These are phyloP conservation scores for Colletotrichum limetticola DNA, from an alignment of 2,329 filamentous ascomycete species.

Conservation along the genomic window DNA sequence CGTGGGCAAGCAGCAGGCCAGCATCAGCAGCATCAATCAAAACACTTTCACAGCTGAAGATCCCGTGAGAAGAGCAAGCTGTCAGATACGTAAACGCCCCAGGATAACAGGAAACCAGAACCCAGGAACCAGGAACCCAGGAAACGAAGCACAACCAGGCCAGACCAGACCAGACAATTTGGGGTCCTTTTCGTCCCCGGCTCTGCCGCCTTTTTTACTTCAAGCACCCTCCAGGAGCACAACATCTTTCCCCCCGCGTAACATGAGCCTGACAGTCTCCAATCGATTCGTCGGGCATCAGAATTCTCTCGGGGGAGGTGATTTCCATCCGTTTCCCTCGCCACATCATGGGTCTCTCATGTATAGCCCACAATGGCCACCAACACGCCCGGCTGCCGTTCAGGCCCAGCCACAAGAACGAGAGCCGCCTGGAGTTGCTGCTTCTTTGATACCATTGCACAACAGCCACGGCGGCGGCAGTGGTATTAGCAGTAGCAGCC, in stretches of 20 bases:
- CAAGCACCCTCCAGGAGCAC: not conserved
- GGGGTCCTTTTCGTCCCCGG: not conserved
- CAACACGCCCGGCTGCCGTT: conserved; percentile 12
- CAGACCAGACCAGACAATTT: not conserved
- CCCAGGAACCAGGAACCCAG: not conserved
- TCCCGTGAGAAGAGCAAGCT: not conserved
- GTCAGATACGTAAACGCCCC: not conserved
- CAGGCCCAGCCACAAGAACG: conserved; percentile 22
- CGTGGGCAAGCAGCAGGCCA: not conserved
- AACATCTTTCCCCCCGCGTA: not conserved
- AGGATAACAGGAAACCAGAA: not conserved
- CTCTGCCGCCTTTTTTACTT: not conserved
- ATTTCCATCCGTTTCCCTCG: conserved; percentile 24
- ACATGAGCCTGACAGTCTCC: conserved; percentile 33
- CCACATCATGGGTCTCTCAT: conserved; percentile 32
- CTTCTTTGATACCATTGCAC: conserved; percentile 15
- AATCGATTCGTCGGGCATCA: conserved; percentile 29
- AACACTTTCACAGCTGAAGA: not conserved
- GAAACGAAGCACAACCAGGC: not conserved
- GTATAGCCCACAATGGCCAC: conserved; percentile 32
- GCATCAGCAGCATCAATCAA: conserved; percentile 1
- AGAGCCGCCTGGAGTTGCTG: not conserved
- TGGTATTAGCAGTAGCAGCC: not conserved
- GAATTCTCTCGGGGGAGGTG: conserved; percentile 25
- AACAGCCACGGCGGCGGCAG: not conserved